Base-by-base conservation (phyloP, 2,329 filamentous ascomycete genomes). In the Lecanicillium sp. region DNA sequence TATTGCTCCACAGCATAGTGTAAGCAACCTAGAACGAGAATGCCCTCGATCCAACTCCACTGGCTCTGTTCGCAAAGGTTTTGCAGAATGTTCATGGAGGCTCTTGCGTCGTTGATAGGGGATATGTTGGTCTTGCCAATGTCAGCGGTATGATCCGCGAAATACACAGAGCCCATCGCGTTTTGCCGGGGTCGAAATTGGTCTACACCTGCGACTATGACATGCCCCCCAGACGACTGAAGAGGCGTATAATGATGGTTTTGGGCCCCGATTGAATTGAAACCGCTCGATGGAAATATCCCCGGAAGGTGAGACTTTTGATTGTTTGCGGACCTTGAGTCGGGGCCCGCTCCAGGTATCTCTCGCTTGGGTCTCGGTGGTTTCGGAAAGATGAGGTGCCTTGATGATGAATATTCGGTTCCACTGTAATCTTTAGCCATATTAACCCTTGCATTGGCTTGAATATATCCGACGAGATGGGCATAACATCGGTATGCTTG, bases 31-130 rank as follows among this genome's bases (percentile, higher is more conserved):
- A 87, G 89, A 6, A 97, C 73, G 32, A 97, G 73, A 72, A 97
- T 90, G 2, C 93, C 93, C 61, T 97, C 91, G 45, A 90, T 78
- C 93, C 93, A 98, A 57, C 82, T 79, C 87, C 88, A 93, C 9
- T 76, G 77, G 58, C 84, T 88, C 62, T 91, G 84, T 58, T 86
- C 81, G 61, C 89, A 95, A 6, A 94, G 68, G 54, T 74, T 79
- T 14, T 80, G 82, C 17, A 95, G 72, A 58, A 89, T 79, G 30
- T 87, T 79, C 17, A 95, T 67, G 2, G 86, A 86, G 6, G 77
- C 72, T 39, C 74, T 77, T 8, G 88, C 88, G 54, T 78, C 47
- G 6, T 72, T 64, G 19, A 76, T 60, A 4, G 75, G 71, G 1
- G 74, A 72, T 10, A 21, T 23, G 29, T 19, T 9, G n/a, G 27